Base-by-base conservation (phyloP, 1,284 basidiomycete species). In the Phellopilus nigrolimitatus region DNA sequence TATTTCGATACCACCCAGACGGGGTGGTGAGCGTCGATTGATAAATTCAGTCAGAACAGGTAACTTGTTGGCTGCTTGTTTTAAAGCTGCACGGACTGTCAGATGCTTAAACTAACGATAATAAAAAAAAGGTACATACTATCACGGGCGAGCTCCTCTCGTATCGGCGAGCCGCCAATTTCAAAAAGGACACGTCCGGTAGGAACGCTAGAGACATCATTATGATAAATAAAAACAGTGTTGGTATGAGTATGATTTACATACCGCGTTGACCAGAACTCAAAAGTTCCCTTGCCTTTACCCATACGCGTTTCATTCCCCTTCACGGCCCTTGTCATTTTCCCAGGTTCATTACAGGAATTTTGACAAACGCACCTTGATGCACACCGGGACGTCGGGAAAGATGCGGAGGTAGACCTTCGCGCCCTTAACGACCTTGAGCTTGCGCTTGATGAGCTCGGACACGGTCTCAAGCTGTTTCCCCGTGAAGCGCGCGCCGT, bases 301-400 rank as follows among this genome's bases (percentile, higher is more conserved):
- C 95, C 95, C 97, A 99, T 99, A 80, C 97, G 89, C 5, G 95
- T 97, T 69, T 99, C 95, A 64, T 97, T 98, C 49, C 95, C 95
- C 88, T 92, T 56, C 3, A 22, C 51, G 19, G 25, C 33, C 41
- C 33, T 4, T 15, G 34, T 19, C 36, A 38, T 27, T 2, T n/a
- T 28, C 21, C 31, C 15, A 27, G 19, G 19, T 28, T 25, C 36
- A 19, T 15, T 30, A 24, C 33, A 2, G 4, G 6, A 40, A 10
- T 5, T 9, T 30, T 3, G 47, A 27, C 3, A 1, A 12, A 63
- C 73, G 46, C 56, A 88, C 90, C 82, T 99, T 98, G 53, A 98
- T 87, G 72, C 95, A 97, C 53, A 99, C 93, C 2, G 95, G 94
- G 51, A 97, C 84, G 71, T 98, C 93, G 3, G 95, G 95, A 71